phyloP scores from a whole-genome alignment of 345 rosid genomes.

The Streptanthus diversifolius region DNA sequence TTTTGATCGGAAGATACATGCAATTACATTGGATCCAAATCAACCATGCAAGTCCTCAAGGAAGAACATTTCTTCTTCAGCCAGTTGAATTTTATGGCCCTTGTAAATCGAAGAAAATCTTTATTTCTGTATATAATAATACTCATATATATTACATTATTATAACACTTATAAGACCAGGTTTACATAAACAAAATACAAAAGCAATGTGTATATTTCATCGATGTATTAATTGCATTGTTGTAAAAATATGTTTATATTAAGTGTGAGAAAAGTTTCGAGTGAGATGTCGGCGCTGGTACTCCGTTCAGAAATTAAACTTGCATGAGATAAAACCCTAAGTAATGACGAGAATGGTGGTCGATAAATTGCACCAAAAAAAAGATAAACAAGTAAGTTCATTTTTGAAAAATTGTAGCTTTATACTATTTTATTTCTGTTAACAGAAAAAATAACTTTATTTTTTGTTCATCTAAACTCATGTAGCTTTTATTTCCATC shows the following conservation, averaged over 20 bases:
- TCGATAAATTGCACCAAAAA: slow-evolving; percentile 27
- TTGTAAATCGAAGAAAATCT: slow-evolving; percentile 33
- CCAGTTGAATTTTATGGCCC: slow-evolving; percentile 38
- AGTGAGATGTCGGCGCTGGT: not conserved
- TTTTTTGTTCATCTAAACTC: slow-evolving; percentile 2
- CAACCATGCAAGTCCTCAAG: slow-evolving; percentile 34
- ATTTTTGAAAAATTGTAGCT: not conserved
- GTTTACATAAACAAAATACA: not conserved
- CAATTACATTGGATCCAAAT: slow-evolving; percentile 3
- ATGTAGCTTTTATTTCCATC: not conserved
- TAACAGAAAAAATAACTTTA: not conserved
- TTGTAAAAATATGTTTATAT: not conserved
- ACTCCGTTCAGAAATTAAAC: not conserved
- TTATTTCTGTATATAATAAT: slow-evolving; percentile 25
- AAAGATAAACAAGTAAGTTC: slow-evolving; percentile 24
- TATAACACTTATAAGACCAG: not conserved
- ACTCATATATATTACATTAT: not conserved
- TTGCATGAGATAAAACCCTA: not conserved
- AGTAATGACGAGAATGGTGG: slow-evolving; percentile 38
- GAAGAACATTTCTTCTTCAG: slow-evolving; percentile 35
- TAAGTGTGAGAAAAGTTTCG: not conserved
- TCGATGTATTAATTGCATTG: not conserved
- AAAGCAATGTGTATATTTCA: not conserved
- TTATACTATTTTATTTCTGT: not conserved
- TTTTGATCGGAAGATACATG: slow-evolving; percentile 40